These are phyloP conservation scores for Cercospora sp. DNA, from an alignment of 2,329 filamentous ascomycete genomes.

Conservation along the genomic window DNA sequence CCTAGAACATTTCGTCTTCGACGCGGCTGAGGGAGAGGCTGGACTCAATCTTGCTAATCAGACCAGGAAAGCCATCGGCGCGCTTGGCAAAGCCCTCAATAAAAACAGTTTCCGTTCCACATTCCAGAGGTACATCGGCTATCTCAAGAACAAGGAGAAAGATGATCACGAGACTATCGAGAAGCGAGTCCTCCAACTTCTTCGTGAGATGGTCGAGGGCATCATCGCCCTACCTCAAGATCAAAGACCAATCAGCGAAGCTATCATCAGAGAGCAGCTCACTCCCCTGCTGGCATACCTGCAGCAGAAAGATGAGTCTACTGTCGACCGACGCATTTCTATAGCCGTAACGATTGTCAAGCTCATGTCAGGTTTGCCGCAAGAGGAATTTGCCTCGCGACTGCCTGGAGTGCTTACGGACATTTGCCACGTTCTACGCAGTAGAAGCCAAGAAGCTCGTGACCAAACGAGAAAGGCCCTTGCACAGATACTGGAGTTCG, in stretches of 20 bases:
- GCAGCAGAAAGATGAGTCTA: constrained; percentile 91
- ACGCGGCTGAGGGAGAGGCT: constrained; percentile 72
- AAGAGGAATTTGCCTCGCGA: constrained; percentile 68
- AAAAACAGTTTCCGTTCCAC: constrained; percentile 89
- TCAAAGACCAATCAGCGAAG: constrained; percentile 24
- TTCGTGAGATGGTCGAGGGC: constrained; percentile 79
- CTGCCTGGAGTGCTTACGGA: constrained; percentile 85
- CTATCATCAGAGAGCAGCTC: constrained; percentile 69
- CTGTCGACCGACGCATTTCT: constrained; percentile 88
- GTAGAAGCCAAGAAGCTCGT: constrained; percentile 81
- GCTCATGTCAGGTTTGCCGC: constrained; percentile 75
- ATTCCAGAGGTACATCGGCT: constrained; percentile 78
- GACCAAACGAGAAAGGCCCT: constrained; percentile 90
- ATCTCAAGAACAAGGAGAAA: constrained; percentile 76
- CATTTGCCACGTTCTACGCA: constrained; percentile 88
- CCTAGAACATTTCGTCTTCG: constrained; percentile 91
- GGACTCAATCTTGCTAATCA: constrained; percentile 83
- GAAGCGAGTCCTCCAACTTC: constrained; percentile 79
- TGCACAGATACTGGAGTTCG: constrained; percentile 74
- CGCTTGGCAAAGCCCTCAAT: constrained; percentile 72
- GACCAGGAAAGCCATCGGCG: constrained; percentile 76
- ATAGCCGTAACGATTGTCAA: constrained; percentile 88
- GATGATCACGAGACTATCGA: constrained; percentile 52
- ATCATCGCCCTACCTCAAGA: constrained; percentile 49
- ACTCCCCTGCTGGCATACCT: constrained; percentile 80